These are phyloP conservation scores for Epichloe brachyelytri DNA, from an alignment of 2,329 filamentous ascomycete genomes.

Conservation along the genomic window DNA sequence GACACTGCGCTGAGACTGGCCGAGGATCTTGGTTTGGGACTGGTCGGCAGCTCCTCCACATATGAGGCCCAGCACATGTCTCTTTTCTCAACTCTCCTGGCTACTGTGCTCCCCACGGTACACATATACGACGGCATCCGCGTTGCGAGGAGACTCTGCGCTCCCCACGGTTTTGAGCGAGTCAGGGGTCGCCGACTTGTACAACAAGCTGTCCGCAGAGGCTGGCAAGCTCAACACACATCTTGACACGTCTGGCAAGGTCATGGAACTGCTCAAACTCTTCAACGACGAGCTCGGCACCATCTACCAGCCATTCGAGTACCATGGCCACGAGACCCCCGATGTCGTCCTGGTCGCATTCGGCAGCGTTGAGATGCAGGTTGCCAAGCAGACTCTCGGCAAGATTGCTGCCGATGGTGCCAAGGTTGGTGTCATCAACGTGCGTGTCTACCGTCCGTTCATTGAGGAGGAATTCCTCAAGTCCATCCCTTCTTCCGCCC, in stretches of 20 bases:
- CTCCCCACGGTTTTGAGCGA: too few species aligned
- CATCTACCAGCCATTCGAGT: slow-evolving; percentile 87
- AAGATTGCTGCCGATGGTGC: slow-evolving; percentile 59
- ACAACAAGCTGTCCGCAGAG: slow-evolving; percentile 51
- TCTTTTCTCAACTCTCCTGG: slow-evolving; percentile 71
- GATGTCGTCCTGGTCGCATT: slow-evolving; percentile 84
- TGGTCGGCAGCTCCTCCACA: slow-evolving; percentile 73
- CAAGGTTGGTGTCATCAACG: slow-evolving; percentile 78
- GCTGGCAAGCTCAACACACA: slow-evolving; percentile 53
- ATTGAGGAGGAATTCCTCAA: slow-evolving; percentile 87
- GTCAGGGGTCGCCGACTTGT: slow-evolving; percentile 53
- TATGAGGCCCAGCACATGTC: slow-evolving; percentile 95
- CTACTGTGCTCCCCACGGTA: slow-evolving; percentile 66
- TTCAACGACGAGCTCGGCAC: slow-evolving; percentile 91
- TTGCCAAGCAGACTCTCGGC: slow-evolving; percentile 68
- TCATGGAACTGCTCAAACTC: slow-evolving; percentile 54
- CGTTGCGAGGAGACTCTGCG: slow-evolving; percentile 73
- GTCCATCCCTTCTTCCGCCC: slow-evolving; percentile 60
- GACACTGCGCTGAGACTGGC: slow-evolving; percentile 64
- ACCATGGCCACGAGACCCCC: slow-evolving; percentile 68
- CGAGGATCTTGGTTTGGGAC: slow-evolving; percentile 79
- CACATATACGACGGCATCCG: slow-evolving; percentile 83
- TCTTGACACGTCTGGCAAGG: slow-evolving; percentile 58
- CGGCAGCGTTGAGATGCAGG: slow-evolving; percentile 78
- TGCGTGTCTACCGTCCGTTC: slow-evolving; percentile 89